Base-by-base conservation (phyloP, 495 filamentous ascomycete species). In the Talaromyces wortmannii region DNA sequence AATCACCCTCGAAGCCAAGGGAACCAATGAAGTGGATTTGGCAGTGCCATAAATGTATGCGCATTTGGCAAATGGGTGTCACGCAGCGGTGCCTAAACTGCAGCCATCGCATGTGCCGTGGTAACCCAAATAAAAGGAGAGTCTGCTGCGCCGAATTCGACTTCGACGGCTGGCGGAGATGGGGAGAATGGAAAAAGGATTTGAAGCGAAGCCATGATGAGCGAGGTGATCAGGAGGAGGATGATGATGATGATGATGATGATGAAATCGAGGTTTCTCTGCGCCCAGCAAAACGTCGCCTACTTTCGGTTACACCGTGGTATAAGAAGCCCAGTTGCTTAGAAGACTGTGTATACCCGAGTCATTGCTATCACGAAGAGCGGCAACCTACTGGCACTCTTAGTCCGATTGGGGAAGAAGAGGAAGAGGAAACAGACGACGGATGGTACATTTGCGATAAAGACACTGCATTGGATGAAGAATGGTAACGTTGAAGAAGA, bases 111-210 rank as follows among this genome's bases (percentile, higher is more conserved):
- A 59, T 48, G 49, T 31, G 46, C 45, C 15, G 56, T 8, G 13
- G 13, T 8, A 8, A 13, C 36, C 8, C 8, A 13, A 5, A 13
- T 29, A 53, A n/a, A n/a, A 48, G 10, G 36, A 55, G 7, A 31
- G 43, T 29, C 50, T 33, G 11, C 32, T 15, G 33, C 13, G 23
- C 16, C 45, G 12, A 50, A 48, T 50, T 46, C 11, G 58, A 61
- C 46, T 53, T 43, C 45, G 50, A 52, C n/a, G 61, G 56, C 7
- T 53, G 52, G 57, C 59, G 45, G 58, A 60, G 11, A 17, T 48
- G 45, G 56, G 52, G 31, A 46, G 31, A 13, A 42, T 53, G 18
- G 59, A 50, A 33, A 45, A 52, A n/a, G 47, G 43, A 8, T 32
- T 48, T 43, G 48, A 51, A 44, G 31, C 13, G 29, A 12, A 13